These are phyloP conservation scores for Hymenoscyphus linearis DNA, from an alignment of 2,329 filamentous ascomycete genomes.

Conservation along the genomic window DNA sequence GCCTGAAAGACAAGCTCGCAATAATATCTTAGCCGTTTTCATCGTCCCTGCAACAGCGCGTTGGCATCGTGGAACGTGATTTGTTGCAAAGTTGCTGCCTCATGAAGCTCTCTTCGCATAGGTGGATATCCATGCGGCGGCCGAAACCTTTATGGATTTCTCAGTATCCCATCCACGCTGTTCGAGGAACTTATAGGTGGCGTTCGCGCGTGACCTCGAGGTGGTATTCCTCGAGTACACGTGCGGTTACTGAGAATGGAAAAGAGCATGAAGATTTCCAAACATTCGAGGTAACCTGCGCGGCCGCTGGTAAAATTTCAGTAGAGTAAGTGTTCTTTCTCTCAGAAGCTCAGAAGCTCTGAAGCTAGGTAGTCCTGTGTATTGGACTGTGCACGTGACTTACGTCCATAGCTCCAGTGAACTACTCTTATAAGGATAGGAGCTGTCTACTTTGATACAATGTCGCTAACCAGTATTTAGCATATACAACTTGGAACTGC, in stretches of 20 bases:
- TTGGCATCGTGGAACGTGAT: neutral
- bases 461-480: slow-evolving; percentile 10
- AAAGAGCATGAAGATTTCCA: slow-evolving; percentile 11
- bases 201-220: neutral
- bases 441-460: neutral
- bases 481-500: slow-evolving; percentile 26
- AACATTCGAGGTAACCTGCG: slow-evolving; percentile 22
- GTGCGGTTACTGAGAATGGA: neutral
- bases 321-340: slow-evolving; percentile 25
- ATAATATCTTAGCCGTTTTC: neutral
- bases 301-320: slow-evolving; percentile 24
- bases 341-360: neutral
- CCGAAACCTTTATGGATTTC: neutral
- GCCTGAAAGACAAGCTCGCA: neutral
- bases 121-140: neutral
- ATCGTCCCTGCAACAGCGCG: neutral
- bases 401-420: neutral
- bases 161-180: neutral
- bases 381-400: neutral
- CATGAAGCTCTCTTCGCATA: neutral
- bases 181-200: neutral
- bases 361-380: neutral
- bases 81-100: neutral
- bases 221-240: slow-evolving; percentile 1
- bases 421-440: no score